phyloP scores from a whole-genome alignment of 305 asterid genomes.

The Solanum aculeatissimum region DNA sequence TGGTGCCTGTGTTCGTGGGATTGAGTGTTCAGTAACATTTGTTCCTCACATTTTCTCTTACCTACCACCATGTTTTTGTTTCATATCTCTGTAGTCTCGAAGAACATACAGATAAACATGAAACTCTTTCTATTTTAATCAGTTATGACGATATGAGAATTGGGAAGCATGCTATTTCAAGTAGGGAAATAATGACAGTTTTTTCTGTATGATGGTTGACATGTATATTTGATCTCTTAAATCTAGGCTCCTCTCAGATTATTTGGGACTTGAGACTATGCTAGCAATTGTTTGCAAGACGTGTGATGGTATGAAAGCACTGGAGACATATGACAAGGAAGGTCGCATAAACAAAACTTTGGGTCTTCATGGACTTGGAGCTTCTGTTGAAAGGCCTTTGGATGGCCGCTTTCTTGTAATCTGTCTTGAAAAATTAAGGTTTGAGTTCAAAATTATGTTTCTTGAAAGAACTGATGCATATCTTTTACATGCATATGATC shows the following conservation, averaged over 20 bases:
- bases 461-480: not conserved
- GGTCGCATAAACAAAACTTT: constrained; percentile 30
- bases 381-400: constrained; percentile 37
- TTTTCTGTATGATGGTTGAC: constrained; percentile 11
- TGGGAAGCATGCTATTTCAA: not conserved
- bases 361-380: constrained; percentile 58
- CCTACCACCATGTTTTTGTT: not conserved
- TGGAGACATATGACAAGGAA: constrained; percentile 41
- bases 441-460: not conserved
- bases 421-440: constrained; percentile 69
- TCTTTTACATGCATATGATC: not conserved
- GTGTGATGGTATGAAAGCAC: constrained; percentile 37
- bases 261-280: constrained; percentile 70
- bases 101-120: not conserved
- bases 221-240: constrained; percentile 12
- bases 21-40: not conserved
- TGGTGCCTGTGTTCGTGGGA: not conserved
- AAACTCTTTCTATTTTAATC: not conserved
- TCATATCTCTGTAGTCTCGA: not conserved
- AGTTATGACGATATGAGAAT: not conserved
- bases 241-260: constrained; percentile 59
- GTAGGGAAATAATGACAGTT: not conserved
- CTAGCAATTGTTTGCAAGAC: constrained; percentile 75
- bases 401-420: constrained; percentile 46
- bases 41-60: not conserved